Evolutionary conservation across 257 asterid species (phyloP).

Genomic region (Solanum stenotomum): DNA sequence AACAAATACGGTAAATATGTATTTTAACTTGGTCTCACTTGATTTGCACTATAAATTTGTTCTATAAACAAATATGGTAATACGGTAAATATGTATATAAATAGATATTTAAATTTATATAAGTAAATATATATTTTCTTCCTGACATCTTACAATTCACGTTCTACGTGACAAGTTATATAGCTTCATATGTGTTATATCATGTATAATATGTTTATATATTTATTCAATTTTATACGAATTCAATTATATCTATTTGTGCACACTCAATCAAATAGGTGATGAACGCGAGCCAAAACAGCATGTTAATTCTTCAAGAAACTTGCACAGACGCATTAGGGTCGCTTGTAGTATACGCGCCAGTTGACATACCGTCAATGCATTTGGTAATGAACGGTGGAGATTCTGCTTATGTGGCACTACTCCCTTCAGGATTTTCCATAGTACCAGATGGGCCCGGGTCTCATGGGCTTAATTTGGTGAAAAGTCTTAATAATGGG

Average conservation of each 20-base stretch:
- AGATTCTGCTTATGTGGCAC: constrained; percentile 79
- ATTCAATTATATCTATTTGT: background rate
- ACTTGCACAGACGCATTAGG: constrained; percentile 74
- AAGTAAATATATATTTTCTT: background rate
- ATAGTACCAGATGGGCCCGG: constrained; percentile 87
- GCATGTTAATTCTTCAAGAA: constrained; percentile 79
- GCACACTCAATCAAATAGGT: constrained; percentile 21
- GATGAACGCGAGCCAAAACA: constrained; percentile 57
- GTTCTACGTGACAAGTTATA: background rate
- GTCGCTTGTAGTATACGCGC: constrained; percentile 88
- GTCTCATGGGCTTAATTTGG: constrained; percentile 18
- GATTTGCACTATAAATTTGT: too few species aligned
- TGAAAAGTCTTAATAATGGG: background rate
- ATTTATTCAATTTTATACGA: background rate
- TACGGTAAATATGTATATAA: too few species aligned
- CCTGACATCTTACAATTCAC: too few species aligned
- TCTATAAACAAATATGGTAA: too few species aligned
- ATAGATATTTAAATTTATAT: too few species aligned
- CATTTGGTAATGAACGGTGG: constrained; percentile 92
- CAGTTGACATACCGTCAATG: constrained; percentile 90
- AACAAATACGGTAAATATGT: too few species aligned
- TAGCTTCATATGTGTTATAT: too few species aligned
- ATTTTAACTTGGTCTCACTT: too few species aligned
- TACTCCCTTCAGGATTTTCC: constrained; percentile 85
- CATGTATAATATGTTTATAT: background rate